Base-by-base conservation (phyloP, 306 rosid species). In the Lathyrus aphaca region DNA sequence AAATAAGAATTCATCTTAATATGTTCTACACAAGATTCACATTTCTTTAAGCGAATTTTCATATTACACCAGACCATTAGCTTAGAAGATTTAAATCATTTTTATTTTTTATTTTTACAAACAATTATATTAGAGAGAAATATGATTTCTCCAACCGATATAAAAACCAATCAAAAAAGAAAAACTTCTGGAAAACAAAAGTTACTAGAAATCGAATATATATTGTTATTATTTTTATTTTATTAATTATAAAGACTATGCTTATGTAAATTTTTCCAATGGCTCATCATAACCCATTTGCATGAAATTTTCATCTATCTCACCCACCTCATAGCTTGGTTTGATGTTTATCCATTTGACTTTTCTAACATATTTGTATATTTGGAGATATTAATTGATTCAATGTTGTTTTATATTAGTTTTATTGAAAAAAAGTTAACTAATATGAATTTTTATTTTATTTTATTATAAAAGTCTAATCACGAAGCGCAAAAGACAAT, bases 311-410 rank as follows among this genome's bases (percentile, higher is more conserved):
- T 16, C 77, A 2, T 49, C 32, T 17, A 2, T 17, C 27, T 60
- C 64, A 55, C 16, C 37, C 38, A 25, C 38, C 11, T 0, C 25
- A 3, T 50, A 18, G 56, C 18, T 50, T 50, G 14, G 30, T 18
- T 18, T 51, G 8, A 51, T 51, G 30, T 51, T 51, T 19, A 51
- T 51, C 57, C 29, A 19, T 18, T 53, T 53, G 58, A 53, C 58
- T 53, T 53, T 29, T 4, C 8, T 5, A 53, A 19, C 15, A 53
- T 53, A 10, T 21, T 1, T 53, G 58, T 53, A 1, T 53, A 50
- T 18, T 14, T 10, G 14, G 29, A 50, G 25, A 17, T 17, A 18
- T 50, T 18, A 50, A 18, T 50, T 50, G 19, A 45, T 45, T 45
- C 19, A n/a, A 14, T 45, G 7, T n/a, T 45, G 51, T 45, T n/a